Evolutionary conservation across 768 basidiomycete species (phyloP).

Genomic region (Tremella mesenterica): DNA sequence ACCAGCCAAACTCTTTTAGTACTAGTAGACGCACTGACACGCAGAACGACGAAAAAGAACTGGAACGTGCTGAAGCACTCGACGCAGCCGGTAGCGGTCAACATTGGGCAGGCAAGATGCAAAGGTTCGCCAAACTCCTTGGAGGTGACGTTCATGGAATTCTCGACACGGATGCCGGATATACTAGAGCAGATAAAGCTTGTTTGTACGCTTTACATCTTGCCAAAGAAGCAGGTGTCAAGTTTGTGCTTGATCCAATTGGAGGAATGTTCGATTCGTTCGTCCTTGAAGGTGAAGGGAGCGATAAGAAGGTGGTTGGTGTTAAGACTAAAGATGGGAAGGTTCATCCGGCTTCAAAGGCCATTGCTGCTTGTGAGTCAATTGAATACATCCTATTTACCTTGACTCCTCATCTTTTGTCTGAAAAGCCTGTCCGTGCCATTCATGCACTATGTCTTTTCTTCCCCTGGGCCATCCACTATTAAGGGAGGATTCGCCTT

Average conservation of each 20-base stretch:
- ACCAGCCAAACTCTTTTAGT: not conserved
- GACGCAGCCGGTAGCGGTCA: slow-evolving; percentile 2
- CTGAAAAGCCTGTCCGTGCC: too few relatives aligned
- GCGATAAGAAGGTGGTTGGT: slow-evolving; percentile 6
- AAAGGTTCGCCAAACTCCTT: slow-evolving; percentile 1
- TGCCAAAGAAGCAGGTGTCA: slow-evolving; percentile 15
- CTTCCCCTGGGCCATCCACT: too few relatives aligned
- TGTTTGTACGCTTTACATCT: slow-evolving; percentile 23
- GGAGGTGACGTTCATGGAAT: slow-evolving; percentile 15
- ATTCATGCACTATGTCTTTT: too few relatives aligned
- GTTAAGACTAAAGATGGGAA: slow-evolving; percentile 20
- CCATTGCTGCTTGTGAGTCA: slow-evolving; percentile 23
- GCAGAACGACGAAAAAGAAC: slow-evolving; percentile 7
- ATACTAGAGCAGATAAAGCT: slow-evolving; percentile 25
- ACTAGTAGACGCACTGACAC: not conserved
- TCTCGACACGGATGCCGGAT: slow-evolving; percentile 23
- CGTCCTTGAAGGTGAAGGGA: not conserved
- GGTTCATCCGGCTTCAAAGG: slow-evolving; percentile 14
- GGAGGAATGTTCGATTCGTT: slow-evolving; percentile 14
- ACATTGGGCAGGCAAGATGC: slow-evolving; percentile 15
- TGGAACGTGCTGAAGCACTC: not conserved
- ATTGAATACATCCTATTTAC: not conserved
- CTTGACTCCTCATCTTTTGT: not conserved
- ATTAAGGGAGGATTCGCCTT: too few relatives aligned
- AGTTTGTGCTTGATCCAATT: slow-evolving; percentile 17